A percentile compares a stretch with the other conserved stretches of the same genome.
phyloP scores from a whole-genome alignment of 2,329 filamentous ascomycete genomes.

The Fusarium oligoseptatum region DNA sequence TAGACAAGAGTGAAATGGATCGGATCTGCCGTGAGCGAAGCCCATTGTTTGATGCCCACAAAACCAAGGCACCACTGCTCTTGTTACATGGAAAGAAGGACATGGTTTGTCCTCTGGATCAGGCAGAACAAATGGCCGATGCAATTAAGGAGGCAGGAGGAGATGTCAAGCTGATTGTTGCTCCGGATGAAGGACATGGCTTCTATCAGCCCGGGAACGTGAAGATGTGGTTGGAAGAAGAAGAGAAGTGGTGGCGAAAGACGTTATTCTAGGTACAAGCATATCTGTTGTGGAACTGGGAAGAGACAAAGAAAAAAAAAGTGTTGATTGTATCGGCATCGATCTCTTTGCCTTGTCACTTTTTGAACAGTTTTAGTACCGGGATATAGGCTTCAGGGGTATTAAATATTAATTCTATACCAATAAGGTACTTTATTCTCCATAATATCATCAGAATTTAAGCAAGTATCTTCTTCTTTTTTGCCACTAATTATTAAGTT shows the following conservation, averaged over 20 bases:
- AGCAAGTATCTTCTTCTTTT: too few species aligned
- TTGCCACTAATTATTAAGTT: too few species aligned
- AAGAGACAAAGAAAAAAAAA: background rate
- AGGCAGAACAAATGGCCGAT: constrained; percentile 65
- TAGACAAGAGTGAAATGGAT: constrained; percentile 55
- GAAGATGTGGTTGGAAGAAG: constrained; percentile 57
- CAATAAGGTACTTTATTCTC: too few species aligned
- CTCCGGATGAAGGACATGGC: constrained; percentile 65
- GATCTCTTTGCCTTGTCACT: background rate
- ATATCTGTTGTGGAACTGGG: background rate
- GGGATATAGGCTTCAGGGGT: background rate
- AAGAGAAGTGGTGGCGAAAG: constrained; percentile 62
- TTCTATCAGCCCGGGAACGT: constrained; percentile 58
- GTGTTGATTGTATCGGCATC: background rate
- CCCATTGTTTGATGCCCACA: constrained; percentile 61
- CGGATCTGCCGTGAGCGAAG: constrained; percentile 61
- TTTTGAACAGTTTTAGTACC: background rate
- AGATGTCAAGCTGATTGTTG: constrained; percentile 61
- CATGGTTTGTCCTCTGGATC: constrained; percentile 69
- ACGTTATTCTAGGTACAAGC: constrained; percentile 48
- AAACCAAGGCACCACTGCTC: constrained; percentile 64
- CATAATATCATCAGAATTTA: too few species aligned
- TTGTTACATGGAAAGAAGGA: constrained; percentile 70
- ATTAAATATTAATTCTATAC: too few species aligned
- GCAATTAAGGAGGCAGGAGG: constrained; percentile 57